These are phyloP conservation scores for Diaporthe destruens DNA, from an alignment of 2,329 filamentous ascomycete species.

Conservation along the genomic window DNA sequence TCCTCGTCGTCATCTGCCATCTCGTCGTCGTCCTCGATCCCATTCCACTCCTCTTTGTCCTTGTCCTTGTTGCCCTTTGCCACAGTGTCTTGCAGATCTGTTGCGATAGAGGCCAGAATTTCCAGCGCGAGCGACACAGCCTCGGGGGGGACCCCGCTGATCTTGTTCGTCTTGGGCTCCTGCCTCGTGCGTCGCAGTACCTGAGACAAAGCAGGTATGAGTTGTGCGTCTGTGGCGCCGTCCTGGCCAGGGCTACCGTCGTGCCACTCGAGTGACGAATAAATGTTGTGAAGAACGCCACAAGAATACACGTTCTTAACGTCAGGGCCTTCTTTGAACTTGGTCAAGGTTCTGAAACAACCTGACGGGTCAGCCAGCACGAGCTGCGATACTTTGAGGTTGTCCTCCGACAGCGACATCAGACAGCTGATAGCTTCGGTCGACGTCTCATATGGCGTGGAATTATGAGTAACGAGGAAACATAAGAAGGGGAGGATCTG, in stretches of 20 bases:
- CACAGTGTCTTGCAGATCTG: constrained; percentile 65
- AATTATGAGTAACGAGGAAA: constrained; percentile 59
- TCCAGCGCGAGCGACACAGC: constrained; percentile 69
- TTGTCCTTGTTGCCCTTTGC: constrained; percentile 58
- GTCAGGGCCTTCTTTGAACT: constrained; percentile 61
- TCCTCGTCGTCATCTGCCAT: constrained; percentile 52
- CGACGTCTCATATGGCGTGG: constrained; percentile 57
- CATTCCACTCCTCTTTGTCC: constrained; percentile 55
- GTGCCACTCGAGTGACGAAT: constrained; percentile 65
- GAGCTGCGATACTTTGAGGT: constrained; percentile 63
- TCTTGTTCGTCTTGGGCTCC: constrained; percentile 43
- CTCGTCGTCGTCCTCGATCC: constrained; percentile 55
- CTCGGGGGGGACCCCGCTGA: constrained; percentile 57
- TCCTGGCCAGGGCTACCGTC: constrained; percentile 63
- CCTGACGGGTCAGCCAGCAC: constrained; percentile 63
- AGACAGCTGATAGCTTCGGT: constrained; percentile 67
- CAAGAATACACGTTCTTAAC: constrained; percentile 68
- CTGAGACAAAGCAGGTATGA: constrained; percentile 60
- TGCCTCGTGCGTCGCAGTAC: constrained; percentile 54
- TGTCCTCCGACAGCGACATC: constrained; percentile 72
- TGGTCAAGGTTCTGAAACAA: constrained; percentile 63
- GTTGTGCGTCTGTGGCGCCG: constrained; percentile 62
- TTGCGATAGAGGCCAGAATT: constrained; percentile 74
- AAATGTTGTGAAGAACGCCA: constrained; percentile 73
- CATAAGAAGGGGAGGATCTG: constrained; percentile 67